These are phyloP conservation scores for Rugonectria rugulosa DNA, from an alignment of 2,329 filamentous ascomycete species.

Conservation along the genomic window DNA sequence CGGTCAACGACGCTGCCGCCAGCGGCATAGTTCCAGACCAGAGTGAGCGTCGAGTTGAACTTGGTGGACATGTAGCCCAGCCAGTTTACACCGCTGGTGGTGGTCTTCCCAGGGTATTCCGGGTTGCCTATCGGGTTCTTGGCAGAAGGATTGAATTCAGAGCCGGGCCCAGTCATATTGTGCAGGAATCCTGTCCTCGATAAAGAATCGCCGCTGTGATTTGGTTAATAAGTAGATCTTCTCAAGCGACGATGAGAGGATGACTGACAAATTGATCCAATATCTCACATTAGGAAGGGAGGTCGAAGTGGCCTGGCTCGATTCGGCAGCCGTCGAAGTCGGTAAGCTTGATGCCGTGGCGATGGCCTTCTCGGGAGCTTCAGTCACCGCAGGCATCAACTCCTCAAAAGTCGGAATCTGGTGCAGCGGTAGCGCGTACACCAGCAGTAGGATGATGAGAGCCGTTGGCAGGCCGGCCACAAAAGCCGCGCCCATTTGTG, in stretches of 20 bases:
- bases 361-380: too few relatives aligned
- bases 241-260: too few relatives aligned
- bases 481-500: too few relatives aligned
- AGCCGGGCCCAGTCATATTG: not conserved
- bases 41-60: constrained; percentile 12
- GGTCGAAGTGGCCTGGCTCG: not conserved
- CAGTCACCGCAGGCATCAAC: too few relatives aligned
- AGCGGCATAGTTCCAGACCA: constrained; percentile 3
- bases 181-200: not conserved
- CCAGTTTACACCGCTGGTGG: constrained; percentile 13
- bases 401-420: too few relatives aligned
- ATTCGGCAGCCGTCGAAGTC: not conserved
- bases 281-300: not conserved
- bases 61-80: constrained; percentile 3
- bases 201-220: constrained; percentile 11
- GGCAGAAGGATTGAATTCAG: constrained; percentile 2
- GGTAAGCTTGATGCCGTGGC: not conserved
- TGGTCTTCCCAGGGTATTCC: constrained; percentile 8
- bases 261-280: constrained; percentile 9
- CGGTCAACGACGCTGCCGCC: not conserved
- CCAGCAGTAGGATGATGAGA: too few relatives aligned
- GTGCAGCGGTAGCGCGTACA: too few relatives aligned
- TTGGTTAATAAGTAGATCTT: not conserved
- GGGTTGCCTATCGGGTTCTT: constrained; percentile 17
- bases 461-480: too few relatives aligned